Evolutionary conservation across 176 grass and related monocot genomes (phyloP).

Genomic region (Carex scoparia): DNA sequence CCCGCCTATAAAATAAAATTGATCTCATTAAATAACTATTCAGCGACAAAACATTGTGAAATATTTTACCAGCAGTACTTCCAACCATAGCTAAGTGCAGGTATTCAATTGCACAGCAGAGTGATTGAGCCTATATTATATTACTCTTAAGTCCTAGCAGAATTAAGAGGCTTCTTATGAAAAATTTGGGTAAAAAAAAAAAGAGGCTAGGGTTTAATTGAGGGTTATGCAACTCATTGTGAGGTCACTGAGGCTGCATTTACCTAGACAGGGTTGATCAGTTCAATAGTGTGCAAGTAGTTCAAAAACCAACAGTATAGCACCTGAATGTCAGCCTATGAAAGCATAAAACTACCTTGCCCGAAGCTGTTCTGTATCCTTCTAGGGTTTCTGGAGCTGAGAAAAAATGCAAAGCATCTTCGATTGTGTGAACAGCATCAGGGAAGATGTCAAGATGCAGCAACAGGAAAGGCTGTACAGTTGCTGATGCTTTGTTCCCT

Average conservation of each 20-base stretch:
- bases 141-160: not conserved
- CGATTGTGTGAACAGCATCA: conserved; percentile 60
- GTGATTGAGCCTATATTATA: not conserved
- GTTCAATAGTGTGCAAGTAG: not conserved
- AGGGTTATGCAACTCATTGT: not conserved
- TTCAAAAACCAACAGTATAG: not conserved
- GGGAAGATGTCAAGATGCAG: conserved; percentile 97
- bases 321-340: not conserved
- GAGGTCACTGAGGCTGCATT: not conserved
- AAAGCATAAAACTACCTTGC: conserved; percentile 56
- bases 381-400: conserved; percentile 75
- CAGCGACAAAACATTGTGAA: not conserved
- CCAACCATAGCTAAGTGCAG: not conserved
- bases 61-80: not conserved
- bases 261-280: not conserved
- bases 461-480: conserved; percentile 79
- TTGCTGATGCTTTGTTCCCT: conserved; percentile 85
- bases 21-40: conserved; percentile 8
- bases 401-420: conserved; percentile 74
- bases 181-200: not conserved
- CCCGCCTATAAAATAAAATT: conserved; percentile 59
- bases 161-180: not conserved
- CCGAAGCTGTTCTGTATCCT: conserved; percentile 81
- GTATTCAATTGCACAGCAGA: not conserved
- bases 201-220: not conserved